Evolutionary conservation across 306 rosid genomes (phyloP).

Genomic region (Cicer cuneatum): DNA sequence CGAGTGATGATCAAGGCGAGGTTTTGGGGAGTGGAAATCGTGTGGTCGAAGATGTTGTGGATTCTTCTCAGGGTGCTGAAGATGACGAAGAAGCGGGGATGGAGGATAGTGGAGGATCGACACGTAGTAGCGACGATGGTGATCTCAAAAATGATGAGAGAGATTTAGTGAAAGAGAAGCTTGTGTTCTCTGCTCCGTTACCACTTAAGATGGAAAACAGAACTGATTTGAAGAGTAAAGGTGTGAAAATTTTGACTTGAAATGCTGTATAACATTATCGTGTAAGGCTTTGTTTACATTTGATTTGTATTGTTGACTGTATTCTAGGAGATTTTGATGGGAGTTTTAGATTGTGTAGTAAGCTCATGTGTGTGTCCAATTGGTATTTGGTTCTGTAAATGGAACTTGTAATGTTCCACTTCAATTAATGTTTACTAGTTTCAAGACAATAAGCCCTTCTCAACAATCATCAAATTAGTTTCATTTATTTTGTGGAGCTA

Average conservation of each 20-base stretch:
- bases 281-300: slow-evolving; percentile 42
- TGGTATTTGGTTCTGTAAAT: slow-evolving; percentile 38
- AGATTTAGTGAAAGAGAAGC: slow-evolving; percentile 33
- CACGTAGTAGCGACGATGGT: slow-evolving; percentile 59
- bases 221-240: slow-evolving; percentile 56
- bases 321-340: slow-evolving; percentile 38
- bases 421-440: slow-evolving; percentile 35
- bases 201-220: slow-evolving; percentile 85
- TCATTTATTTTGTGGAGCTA: slow-evolving; percentile 7
- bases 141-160: slow-evolving; percentile 38
- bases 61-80: slow-evolving; percentile 55
- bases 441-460: background rate
- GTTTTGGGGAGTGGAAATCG: slow-evolving; percentile 48
- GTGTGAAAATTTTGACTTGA: slow-evolving; percentile 56
- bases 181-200: slow-evolving; percentile 74
- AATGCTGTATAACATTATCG: background rate
- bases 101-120: slow-evolving; percentile 46
- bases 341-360: slow-evolving; percentile 34
- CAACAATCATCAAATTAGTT: slow-evolving; percentile 12
- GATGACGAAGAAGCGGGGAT: slow-evolving; percentile 57
- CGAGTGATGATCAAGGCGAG: slow-evolving; percentile 69
- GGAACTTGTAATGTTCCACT: slow-evolving; percentile 41
- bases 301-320: slow-evolving; percentile 38
- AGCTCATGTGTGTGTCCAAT: slow-evolving; percentile 34
- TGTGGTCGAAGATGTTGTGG: slow-evolving; percentile 60